These are phyloP conservation scores for Lasiodiplodia citricola DNA, from an alignment of 2,329 filamentous ascomycete genomes.

Conservation along the genomic window DNA sequence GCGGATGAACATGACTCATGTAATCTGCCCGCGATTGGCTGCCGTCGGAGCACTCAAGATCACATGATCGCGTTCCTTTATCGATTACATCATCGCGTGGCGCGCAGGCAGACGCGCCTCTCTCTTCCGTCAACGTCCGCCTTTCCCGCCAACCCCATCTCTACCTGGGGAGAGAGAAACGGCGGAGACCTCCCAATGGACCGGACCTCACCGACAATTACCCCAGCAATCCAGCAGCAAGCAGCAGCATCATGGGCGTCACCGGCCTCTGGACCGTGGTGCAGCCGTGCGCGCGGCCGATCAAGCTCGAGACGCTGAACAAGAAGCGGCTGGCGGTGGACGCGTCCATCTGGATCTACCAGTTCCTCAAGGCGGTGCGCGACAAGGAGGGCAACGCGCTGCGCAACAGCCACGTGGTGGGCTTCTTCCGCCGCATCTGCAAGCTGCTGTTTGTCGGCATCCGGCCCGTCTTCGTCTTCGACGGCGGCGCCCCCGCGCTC, in stretches of 20 bases:
- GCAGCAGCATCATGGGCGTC: conserved; percentile 84
- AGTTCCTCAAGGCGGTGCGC: conserved; percentile 97
- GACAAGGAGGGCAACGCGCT: conserved; percentile 98
- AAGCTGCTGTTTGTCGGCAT: conserved; percentile 97
- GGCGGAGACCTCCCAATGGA: neutral
- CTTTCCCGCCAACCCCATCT: neutral
- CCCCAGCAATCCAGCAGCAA: neutral
- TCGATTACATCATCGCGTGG: conserved; percentile 25
- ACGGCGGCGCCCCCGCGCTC: conserved; percentile 87
- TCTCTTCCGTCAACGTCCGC: neutral
- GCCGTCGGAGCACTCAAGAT: neutral
- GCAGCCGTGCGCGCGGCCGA: conserved; percentile 92
- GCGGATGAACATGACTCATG: too few relatives aligned
- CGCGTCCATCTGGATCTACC: conserved; percentile 99
- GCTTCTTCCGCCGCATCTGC: conserved; percentile 98
- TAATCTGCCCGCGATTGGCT: too few relatives aligned
- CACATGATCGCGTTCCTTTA: conserved; percentile 17
- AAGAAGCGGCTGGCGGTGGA: conserved; percentile 95
- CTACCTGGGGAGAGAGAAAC: neutral
- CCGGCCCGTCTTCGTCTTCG: conserved; percentile 95
- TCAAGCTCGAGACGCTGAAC: conserved; percentile 95
- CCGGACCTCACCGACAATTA: neutral
- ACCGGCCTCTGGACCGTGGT: conserved; percentile 97
- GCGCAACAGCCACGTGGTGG: conserved; percentile 93
- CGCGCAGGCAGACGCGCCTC: conserved; percentile 23